Conservation (phyloP, 2,329 filamentous ascomycete species). For the Thermomyces lanuginosus region DNA sequence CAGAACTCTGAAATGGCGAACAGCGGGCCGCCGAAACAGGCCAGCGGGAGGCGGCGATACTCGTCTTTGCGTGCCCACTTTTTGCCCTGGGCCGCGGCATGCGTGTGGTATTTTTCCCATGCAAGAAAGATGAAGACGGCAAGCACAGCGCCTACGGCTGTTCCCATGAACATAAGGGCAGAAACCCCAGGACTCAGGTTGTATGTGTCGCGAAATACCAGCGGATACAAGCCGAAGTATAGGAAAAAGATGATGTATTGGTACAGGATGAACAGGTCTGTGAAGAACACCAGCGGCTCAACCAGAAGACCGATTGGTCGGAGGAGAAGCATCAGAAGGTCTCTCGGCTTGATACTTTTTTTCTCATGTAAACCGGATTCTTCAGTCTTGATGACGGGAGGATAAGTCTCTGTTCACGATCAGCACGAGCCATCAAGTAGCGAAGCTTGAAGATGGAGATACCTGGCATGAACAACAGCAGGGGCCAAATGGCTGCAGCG, state of each 20-base stretch:
- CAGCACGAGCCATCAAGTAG: too few relatives aligned
- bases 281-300: slow-evolving; percentile 53
- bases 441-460: slow-evolving; percentile 12
- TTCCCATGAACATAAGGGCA: slow-evolving; percentile 12
- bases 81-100: slow-evolving; percentile 26
- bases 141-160: slow-evolving; percentile 44
- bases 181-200: slow-evolving; percentile 10
- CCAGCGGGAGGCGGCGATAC: slow-evolving; percentile 45
- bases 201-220: slow-evolving; percentile 39
- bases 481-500: slow-evolving; percentile 38
- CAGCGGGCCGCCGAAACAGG: slow-evolving; percentile 47
- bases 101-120: slow-evolving; percentile 43
- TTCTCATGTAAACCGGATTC: neutral
- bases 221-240: slow-evolving; percentile 54
- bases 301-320: slow-evolving; percentile 54
- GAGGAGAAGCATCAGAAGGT: slow-evolving; percentile 30
- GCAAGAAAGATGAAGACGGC: slow-evolving; percentile 43
- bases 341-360: neutral
- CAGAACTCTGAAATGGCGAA: slow-evolving; percentile 22
- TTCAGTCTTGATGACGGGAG: too few relatives aligned
- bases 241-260: slow-evolving; percentile 51
- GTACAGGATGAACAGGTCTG: slow-evolving; percentile 51
- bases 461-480: slow-evolving; percentile 47
- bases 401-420: too few relatives aligned
- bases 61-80: slow-evolving; percentile 41